Percentiles rank a stretch among this genome's conserved stretches.
phyloP scores from a whole-genome alignment of 2,329 filamentous ascomycete species.

The Hymenoscyphus occultus region DNA sequence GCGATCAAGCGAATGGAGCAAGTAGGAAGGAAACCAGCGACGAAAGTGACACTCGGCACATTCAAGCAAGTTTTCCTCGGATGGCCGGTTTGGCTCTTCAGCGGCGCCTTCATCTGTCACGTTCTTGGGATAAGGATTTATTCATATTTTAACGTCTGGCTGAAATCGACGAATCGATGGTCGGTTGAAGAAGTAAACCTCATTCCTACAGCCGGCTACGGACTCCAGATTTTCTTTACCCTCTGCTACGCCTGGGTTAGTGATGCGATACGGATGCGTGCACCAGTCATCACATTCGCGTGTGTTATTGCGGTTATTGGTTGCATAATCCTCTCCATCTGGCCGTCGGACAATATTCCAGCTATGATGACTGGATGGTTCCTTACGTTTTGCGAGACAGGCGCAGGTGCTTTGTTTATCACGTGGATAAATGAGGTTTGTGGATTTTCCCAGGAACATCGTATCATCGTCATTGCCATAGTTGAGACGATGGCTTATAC shows the following conservation, averaged over 20 bases:
- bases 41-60: not conserved
- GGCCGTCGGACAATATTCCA: not conserved
- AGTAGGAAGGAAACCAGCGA: not conserved
- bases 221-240: not conserved
- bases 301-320: not conserved
- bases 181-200: constrained; percentile 5
- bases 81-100: not conserved
- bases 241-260: not conserved
- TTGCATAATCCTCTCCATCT: constrained; percentile 2
- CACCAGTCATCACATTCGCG: constrained; percentile 1
- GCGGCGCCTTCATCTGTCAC: not conserved
- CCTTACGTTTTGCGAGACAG: not conserved
- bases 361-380: constrained; percentile 5
- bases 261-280: not conserved
- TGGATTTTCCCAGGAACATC: not conserved
- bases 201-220: not conserved
- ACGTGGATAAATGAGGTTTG: constrained; percentile 5
- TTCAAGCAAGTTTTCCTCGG: constrained; percentile 3
- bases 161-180: constrained; percentile 3
- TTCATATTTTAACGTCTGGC: constrained; percentile 5
- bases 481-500: constrained; percentile 8
- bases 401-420: not conserved
- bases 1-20: not conserved
- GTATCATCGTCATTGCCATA: constrained; percentile 4
- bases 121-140: not conserved